Evolutionary conservation across 163 green algal species (phyloP).

Genomic region (Scenedesmus sp.): DNA sequence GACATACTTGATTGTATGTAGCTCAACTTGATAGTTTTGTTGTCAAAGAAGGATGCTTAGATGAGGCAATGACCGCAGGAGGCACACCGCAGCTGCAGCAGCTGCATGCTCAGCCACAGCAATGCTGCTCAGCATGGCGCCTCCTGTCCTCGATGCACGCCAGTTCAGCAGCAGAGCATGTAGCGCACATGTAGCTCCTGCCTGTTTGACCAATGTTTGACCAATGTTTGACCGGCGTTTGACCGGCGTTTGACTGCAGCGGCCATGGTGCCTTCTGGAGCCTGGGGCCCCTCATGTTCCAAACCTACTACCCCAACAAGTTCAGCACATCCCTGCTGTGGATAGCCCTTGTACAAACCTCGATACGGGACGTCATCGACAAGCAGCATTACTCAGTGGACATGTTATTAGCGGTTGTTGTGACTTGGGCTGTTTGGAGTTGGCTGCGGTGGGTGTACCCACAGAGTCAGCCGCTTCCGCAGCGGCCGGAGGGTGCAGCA

Average conservation of each 20-base stretch:
- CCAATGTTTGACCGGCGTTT: background rate
- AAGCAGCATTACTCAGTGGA: slow-evolving; percentile 80
- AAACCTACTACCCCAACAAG: slow-evolving; percentile 69
- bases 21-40: background rate
- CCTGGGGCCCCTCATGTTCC: slow-evolving; percentile 68
- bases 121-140: too few species aligned
- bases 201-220: background rate
- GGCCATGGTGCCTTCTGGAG: slow-evolving; percentile 81
- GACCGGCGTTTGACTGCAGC: slow-evolving; percentile 32
- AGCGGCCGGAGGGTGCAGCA: slow-evolving; percentile 36
- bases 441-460: slow-evolving; percentile 73
- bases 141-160: too few species aligned
- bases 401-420: slow-evolving; percentile 83
- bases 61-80: too few species aligned
- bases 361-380: slow-evolving; percentile 63
- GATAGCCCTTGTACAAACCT: slow-evolving; percentile 62
- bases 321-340: slow-evolving; percentile 56
- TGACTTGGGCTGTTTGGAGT: slow-evolving; percentile 78
- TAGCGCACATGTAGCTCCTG: background rate
- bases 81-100: too few species aligned
- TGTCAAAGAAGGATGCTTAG: too few species aligned
- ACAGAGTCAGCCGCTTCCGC: slow-evolving; percentile 27
- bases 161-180: too few species aligned
- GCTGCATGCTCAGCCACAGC: too few species aligned
- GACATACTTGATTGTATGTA: background rate